Evolutionary conservation across 345 rosid species (phyloP).

Genomic region (Turritis glabra): DNA sequence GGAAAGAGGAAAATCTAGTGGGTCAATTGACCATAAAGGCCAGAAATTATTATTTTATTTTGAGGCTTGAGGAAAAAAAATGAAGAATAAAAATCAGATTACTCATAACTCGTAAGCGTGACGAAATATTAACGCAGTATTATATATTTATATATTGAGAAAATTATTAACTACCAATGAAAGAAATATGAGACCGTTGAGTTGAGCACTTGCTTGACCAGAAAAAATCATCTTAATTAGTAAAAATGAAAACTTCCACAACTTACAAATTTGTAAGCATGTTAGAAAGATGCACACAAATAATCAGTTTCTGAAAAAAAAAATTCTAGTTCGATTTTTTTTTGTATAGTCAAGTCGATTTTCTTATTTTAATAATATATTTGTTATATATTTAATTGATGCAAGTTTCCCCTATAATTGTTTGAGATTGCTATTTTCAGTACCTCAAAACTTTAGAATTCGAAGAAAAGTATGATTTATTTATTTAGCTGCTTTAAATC

Average conservation of each 20-base stretch:
- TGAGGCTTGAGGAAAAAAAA: neutral
- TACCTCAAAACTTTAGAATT: neutral
- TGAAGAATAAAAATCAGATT: neutral
- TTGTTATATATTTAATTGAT: neutral
- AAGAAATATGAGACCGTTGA: constrained; percentile 14
- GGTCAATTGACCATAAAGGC: constrained; percentile 32
- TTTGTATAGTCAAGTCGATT: neutral
- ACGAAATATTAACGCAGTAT: constrained; percentile 58
- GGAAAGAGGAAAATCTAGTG: constrained; percentile 19
- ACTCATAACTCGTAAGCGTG: constrained; percentile 58
- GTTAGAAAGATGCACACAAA: neutral
- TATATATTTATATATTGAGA: neutral
- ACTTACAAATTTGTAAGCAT: neutral
- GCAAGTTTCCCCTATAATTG: neutral
- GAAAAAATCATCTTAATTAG: neutral
- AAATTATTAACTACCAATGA: neutral
- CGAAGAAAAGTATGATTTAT: neutral
- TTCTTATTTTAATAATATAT: neutral
- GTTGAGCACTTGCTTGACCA: constrained; percentile 26
- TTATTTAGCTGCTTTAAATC: neutral
- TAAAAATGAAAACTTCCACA: neutral
- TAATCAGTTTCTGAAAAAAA: neutral
- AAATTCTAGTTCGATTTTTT: neutral
- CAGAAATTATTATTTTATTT: constrained; percentile 13
- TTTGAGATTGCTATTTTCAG: neutral